Evolutionary conservation across 2,329 filamentous ascomycete species (phyloP).

Genomic region (Aureobasidium sp.): DNA sequence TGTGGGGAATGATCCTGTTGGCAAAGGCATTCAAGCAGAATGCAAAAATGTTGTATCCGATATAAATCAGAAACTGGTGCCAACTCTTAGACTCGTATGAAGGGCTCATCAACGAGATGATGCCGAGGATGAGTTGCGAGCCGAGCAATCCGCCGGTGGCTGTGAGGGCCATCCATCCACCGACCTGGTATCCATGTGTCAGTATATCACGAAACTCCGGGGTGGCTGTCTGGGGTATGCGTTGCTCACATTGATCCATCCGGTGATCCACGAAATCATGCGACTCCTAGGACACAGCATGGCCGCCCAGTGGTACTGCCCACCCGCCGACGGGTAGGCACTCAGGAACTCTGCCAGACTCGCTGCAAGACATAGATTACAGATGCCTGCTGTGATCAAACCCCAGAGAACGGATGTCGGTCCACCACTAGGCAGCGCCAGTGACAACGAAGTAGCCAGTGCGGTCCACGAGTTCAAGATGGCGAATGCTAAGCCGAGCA

Average conservation of each 20-base stretch:
- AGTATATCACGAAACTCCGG: not conserved
- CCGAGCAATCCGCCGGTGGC: constrained; percentile 63
- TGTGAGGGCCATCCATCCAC: constrained; percentile 64
- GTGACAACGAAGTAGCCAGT: constrained; percentile 50
- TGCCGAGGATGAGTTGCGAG: constrained; percentile 58
- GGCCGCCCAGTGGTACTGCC: constrained; percentile 63
- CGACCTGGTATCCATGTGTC: constrained; percentile 33
- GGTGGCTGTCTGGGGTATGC: not conserved
- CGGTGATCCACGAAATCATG: constrained; percentile 62
- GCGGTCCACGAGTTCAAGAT: constrained; percentile 60
- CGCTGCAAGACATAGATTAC: constrained; percentile 62
- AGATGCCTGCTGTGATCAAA: constrained; percentile 49
- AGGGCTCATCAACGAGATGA: constrained; percentile 56
- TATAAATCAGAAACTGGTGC: constrained; percentile 69
- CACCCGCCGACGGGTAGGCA: constrained; percentile 47
- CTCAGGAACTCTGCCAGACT: constrained; percentile 60
- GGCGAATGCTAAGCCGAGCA: constrained; percentile 57
- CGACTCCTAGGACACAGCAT: constrained; percentile 54
- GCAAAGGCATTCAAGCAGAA: constrained; percentile 60
- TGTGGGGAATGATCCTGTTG: constrained; percentile 53
- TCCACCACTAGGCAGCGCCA: constrained; percentile 64
- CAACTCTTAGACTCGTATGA: constrained; percentile 53
- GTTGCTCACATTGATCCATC: constrained; percentile 56
- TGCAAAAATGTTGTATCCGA: constrained; percentile 54
- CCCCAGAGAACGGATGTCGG: constrained; percentile 69